phyloP scores from a whole-genome alignment of 1,139 yeast genomes.

The Sugiyamaella paludigena region DNA sequence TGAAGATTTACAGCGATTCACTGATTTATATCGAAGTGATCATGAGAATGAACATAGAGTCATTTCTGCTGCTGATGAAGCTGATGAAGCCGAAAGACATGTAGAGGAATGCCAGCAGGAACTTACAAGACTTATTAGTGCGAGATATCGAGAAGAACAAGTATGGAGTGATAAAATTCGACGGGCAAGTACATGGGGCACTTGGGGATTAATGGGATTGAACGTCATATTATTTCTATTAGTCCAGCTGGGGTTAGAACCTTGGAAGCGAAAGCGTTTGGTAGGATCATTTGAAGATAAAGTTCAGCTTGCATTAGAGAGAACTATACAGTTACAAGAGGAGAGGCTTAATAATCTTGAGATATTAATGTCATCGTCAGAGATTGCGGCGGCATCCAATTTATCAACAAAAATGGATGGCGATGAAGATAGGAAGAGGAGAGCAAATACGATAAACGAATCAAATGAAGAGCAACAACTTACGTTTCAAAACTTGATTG shows the following conservation, averaged over 20 bases:
- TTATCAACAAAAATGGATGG: too few species aligned
- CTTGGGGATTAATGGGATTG: conserved; percentile 84
- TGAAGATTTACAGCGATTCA: conserved; percentile 76
- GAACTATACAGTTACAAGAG: conserved; percentile 5
- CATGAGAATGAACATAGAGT: conserved; percentile 71
- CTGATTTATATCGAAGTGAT: conserved; percentile 75
- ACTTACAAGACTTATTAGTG: conserved; percentile 72
- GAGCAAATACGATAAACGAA: too few species aligned
- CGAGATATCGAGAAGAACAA: conserved; percentile 95
- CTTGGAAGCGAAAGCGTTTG: conserved; percentile 82
- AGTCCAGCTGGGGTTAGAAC: conserved; percentile 87
- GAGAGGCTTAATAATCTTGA: conserved; percentile 5
- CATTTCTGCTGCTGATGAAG: conserved; percentile 46
- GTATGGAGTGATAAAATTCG: conserved; percentile 97
- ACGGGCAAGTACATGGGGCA: conserved; percentile 95
- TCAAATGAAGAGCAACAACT: too few species aligned
- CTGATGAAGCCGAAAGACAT: conserved; percentile 56
- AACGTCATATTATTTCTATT: conserved; percentile 73
- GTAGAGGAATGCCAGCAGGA: conserved; percentile 72
- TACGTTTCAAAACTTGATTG: too few species aligned
- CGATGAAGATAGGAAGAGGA: not conserved
- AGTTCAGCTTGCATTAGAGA: conserved; percentile 5
- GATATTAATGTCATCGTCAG: too few species aligned
- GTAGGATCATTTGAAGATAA: conserved; percentile 82
- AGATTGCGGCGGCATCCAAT: too few species aligned